These are phyloP conservation scores for Pneumocystis murina DNA, from an alignment of 1,139 yeast species.

Conservation along the genomic window DNA sequence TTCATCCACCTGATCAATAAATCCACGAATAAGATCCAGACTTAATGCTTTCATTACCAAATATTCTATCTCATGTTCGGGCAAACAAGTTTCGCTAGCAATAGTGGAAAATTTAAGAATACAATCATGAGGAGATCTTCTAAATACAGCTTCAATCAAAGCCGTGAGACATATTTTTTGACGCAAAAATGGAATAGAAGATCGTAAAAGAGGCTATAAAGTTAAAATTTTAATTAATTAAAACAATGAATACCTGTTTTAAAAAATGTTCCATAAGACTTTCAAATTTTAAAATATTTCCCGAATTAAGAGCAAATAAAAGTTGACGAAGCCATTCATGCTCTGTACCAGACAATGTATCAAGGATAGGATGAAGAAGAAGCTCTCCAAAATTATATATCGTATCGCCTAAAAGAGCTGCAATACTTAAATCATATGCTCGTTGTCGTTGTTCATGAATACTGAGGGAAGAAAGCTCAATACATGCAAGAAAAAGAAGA, in stretches of 20 bases:
- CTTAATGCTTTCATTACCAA: slow-evolving; percentile 84
- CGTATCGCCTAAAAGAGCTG: slow-evolving; percentile 82
- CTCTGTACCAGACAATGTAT: slow-evolving; percentile 36
- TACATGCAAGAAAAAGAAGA: slow-evolving; percentile 47
- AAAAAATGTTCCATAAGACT: slow-evolving; percentile 29
- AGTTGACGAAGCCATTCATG: slow-evolving; percentile 64
- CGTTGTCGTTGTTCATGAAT: slow-evolving; percentile 40
- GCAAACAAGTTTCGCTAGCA: slow-evolving; percentile 55
- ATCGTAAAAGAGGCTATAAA: slow-evolving; percentile 40
- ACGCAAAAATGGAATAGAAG: slow-evolving; percentile 52
- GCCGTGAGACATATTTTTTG: slow-evolving; percentile 91
- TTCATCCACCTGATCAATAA: slow-evolving; percentile 72
- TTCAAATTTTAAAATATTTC: slow-evolving; percentile 54
- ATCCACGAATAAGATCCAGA: slow-evolving; percentile 66
- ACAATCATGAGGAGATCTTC: slow-evolving; percentile 61
- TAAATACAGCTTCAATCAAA: slow-evolving; percentile 71
- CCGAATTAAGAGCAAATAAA: slow-evolving; percentile 57
- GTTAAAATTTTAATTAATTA: not conserved
- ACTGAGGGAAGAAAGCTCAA: slow-evolving; percentile 35
- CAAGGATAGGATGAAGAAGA: slow-evolving; percentile 71
- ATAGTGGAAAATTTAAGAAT: slow-evolving; percentile 60
- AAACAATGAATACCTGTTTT: slow-evolving; percentile 21
- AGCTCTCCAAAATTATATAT: slow-evolving; percentile 94
- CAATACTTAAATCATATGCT: slow-evolving; percentile 69
- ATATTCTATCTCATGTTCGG: slow-evolving; percentile 66